Percentiles rank a stretch among this genome's conserved stretches.
Conservation (phyloP, 202 grass and related monocot species). For the Dendrocalamus latiflorus region DNA sequence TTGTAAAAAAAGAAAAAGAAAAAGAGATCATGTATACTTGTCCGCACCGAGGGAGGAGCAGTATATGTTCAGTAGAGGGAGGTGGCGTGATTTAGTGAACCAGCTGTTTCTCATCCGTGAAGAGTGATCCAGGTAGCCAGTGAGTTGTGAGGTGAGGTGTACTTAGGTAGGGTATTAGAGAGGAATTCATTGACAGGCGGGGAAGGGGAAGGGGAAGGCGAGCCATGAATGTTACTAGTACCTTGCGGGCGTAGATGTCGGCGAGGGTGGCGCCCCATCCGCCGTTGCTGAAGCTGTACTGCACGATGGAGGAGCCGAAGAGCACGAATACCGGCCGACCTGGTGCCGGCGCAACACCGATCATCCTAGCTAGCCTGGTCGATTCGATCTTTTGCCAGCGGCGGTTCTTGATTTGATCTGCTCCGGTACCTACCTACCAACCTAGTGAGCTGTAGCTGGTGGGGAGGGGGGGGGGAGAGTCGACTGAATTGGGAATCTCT, state of each 20-base stretch:
- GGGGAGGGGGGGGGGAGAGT: too few relatives aligned
- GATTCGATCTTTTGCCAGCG: neutral
- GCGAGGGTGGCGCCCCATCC: slow-evolving; percentile 83
- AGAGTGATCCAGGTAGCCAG: neutral
- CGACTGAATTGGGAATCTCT: too few relatives aligned
- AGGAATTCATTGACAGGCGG: neutral
- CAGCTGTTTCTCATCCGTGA: neutral
- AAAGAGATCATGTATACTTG: too few relatives aligned
- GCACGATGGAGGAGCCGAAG: slow-evolving; percentile 90
- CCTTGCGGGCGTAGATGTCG: slow-evolving; percentile 90
- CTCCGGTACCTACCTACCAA: neutral
- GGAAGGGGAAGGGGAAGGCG: neutral
- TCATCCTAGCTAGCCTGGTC: slow-evolving; percentile 19
- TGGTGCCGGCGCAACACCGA: neutral
- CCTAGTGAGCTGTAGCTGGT: neutral
- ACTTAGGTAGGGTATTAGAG: neutral
- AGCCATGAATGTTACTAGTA: neutral
- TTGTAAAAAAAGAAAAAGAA: too few relatives aligned
- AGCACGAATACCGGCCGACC: slow-evolving; percentile 61
- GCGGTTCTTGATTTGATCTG: neutral
- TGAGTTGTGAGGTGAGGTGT: neutral
- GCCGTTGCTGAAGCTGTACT: slow-evolving; percentile 87
- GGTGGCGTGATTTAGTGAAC: neutral
- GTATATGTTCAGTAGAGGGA: too few relatives aligned
- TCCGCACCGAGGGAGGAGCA: too few relatives aligned